Evolutionary conservation across 768 basidiomycete species (phyloP), one percentile per base, ranked within the genome.

Genomic region (Podaxis sp.): DNA sequence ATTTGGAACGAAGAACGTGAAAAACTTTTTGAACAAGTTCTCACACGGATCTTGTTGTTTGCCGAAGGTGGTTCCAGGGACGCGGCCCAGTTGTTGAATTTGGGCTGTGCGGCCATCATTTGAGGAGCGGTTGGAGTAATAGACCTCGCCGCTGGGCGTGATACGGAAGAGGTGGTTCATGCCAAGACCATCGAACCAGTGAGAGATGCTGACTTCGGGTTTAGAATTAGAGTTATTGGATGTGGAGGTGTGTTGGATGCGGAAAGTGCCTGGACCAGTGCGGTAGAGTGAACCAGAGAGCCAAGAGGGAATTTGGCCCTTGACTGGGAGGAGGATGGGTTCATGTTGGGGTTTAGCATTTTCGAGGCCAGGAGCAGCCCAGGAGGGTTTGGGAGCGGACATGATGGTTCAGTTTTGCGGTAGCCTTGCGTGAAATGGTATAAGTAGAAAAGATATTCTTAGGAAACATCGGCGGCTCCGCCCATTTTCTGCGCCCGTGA

Each of bases 91-190:
- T 40, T 61, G 59, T 33, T 43, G 38, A 2, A 59, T 59, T 55
- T 55, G 51, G 38, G 19, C 38, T 15, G 37, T 53, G 19, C 49
- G 57, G 2, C 57, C 47, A 12, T 60, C 59, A n/a, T 27, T 52
- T 4, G 51, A 60, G 1, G 51, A 60, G 7, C 59, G 59, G 17
- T 53, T 60, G 37, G 59, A 53, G 40, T 60, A 60, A 40, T 60
- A 60, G 19, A 60, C 59, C 29, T 53, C 50, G 51, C 59, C 59
- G 17, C 53, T 41, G 37, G 59, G 15, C 11, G 40, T 53, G 22
- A 60, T 60, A 1, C 50, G 47, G 36, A 51, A 59, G 29, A 36
- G 57, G 36, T 51, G 57, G 33, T 60, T 60, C 60, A 55, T 55
- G 7, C 54, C 60, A 0, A 55, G 53, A 1, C 41, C 43, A 2